phyloP scores from a whole-genome alignment of 257 asterid species.

The Craterostigma plantagineum region DNA sequence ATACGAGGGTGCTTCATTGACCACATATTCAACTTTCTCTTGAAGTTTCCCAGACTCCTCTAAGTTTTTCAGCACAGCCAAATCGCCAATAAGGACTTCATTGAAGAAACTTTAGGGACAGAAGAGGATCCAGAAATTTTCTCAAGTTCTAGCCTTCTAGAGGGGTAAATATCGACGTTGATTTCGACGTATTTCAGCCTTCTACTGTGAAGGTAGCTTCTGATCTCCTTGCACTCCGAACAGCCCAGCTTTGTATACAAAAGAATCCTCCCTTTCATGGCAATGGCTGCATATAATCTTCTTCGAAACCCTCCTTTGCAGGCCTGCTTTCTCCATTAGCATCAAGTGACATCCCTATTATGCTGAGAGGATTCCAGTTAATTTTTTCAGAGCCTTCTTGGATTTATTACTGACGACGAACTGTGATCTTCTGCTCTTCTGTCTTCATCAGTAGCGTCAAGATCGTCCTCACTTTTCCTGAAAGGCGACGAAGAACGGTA shows the following conservation, averaged over 20 bases:
- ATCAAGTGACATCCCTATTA: slow-evolving; percentile 30
- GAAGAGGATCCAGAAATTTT: slow-evolving; percentile 49
- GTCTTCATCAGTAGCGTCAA: slow-evolving; percentile 23
- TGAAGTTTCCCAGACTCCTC: slow-evolving; percentile 61
- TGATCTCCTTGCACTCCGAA: slow-evolving; percentile 39
- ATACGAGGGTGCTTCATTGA: slow-evolving; percentile 49
- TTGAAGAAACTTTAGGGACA: slow-evolving; percentile 71
- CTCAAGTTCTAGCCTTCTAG: slow-evolving; percentile 63
- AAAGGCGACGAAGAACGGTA: slow-evolving; percentile 56
- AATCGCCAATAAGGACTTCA: slow-evolving; percentile 63
- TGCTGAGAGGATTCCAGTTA: slow-evolving; percentile 56
- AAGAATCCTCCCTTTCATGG: slow-evolving; percentile 68
- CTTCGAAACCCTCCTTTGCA: slow-evolving; percentile 10
- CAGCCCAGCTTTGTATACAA: slow-evolving; percentile 66
- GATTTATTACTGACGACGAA: no score
- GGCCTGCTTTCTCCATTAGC: slow-evolving; percentile 22
- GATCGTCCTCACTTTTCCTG: slow-evolving; percentile 44
- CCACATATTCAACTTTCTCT: slow-evolving; percentile 67
- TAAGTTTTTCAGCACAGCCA: slow-evolving; percentile 40
- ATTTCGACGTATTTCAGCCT: slow-evolving; percentile 68
- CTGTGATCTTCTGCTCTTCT: slow-evolving; percentile 22
- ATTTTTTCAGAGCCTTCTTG: slow-evolving; percentile 20
- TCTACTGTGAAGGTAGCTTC: slow-evolving; percentile 39
- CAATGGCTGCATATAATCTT: slow-evolving; percentile 15
- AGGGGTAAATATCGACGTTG: slow-evolving; percentile 57